Percentiles rank a stretch among this genome's conserved stretches.
phyloP scores from a whole-genome alignment of 164 flowering plant species.

The Santalum album region DNA sequence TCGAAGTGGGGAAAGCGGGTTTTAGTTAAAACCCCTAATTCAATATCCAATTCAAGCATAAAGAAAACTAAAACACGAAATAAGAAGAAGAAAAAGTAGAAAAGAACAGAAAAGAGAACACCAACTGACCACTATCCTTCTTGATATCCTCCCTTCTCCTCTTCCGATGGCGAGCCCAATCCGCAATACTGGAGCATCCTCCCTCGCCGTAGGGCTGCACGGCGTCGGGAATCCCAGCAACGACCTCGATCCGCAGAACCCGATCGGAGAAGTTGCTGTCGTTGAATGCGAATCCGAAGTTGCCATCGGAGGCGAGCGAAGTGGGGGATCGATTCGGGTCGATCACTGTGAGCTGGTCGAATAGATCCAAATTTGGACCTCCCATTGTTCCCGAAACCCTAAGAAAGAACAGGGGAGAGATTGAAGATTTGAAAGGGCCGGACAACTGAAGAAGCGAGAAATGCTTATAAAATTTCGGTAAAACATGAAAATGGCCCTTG shows the following conservation, averaged over 20 bases:
- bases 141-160: conserved; percentile 64
- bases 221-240: conserved; percentile 38
- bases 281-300: conserved; percentile 85
- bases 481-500: too few relatives aligned
- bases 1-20: too few relatives aligned
- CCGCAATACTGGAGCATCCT: conserved; percentile 50
- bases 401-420: too few relatives aligned
- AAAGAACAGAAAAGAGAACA: too few relatives aligned
- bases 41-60: too few relatives aligned
- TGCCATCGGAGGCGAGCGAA: conserved; percentile 26
- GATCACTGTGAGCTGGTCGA: conserved; percentile 55
- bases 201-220: conserved; percentile 43
- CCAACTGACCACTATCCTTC: conserved; percentile 28
- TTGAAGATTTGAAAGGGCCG: too few relatives aligned
- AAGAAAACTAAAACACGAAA: too few relatives aligned
- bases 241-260: conserved; percentile 64
- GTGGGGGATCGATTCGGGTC: conserved; percentile 34
- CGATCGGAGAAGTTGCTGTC: conserved; percentile 91
- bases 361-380: conserved; percentile 39
- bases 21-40: too few relatives aligned
- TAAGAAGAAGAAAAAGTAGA: neutral
- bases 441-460: too few relatives aligned
- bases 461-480: too few relatives aligned
- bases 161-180: conserved; percentile 84
- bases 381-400: conserved; percentile 15